These are phyloP conservation scores for Fusarium sp. DNA, from an alignment of 2,329 filamentous ascomycete genomes.

Conservation along the genomic window DNA sequence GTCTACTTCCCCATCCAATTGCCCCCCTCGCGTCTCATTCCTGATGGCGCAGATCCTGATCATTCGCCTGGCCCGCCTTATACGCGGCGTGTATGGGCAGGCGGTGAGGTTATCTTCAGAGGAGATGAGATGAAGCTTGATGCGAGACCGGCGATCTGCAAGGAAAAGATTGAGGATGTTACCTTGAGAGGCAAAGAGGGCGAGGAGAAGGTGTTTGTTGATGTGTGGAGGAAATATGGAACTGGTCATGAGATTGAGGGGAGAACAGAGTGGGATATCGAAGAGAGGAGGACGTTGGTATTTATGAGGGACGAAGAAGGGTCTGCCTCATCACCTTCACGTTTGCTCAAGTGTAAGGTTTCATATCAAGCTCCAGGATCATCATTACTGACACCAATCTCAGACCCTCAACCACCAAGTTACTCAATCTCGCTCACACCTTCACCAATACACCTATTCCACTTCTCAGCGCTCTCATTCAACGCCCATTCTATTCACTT, in stretches of 20 bases:
- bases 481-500: slow-evolving; percentile 94
- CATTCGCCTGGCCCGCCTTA: slow-evolving; percentile 81
- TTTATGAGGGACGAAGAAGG: slow-evolving; percentile 57
- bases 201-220: slow-evolving; percentile 61
- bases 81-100: slow-evolving; percentile 86
- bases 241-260: slow-evolving; percentile 33
- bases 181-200: slow-evolving; percentile 45
- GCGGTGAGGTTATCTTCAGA: slow-evolving; percentile 74
- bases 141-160: slow-evolving; percentile 53
- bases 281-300: slow-evolving; percentile 61
- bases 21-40: slow-evolving; percentile 68
- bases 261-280: slow-evolving; percentile 47
- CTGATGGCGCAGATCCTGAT: slow-evolving; percentile 85
- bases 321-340: slow-evolving; percentile 13
- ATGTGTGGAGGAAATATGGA: slow-evolving; percentile 59
- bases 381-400: background rate
- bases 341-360: slow-evolving; percentile 44
- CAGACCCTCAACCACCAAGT: slow-evolving; percentile 49
- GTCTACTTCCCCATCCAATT: slow-evolving; percentile 85
- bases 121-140: slow-evolving; percentile 49
- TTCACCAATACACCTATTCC: slow-evolving; percentile 78
- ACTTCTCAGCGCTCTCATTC: slow-evolving; percentile 90
- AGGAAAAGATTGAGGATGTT: slow-evolving; percentile 57
- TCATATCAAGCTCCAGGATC: background rate
- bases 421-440: slow-evolving; percentile 68